Evolutionary conservation across 768 basidiomycete genomes (phyloP), one percentile per base, ranked within the genome.

Genomic region (Podaxis sp.): DNA sequence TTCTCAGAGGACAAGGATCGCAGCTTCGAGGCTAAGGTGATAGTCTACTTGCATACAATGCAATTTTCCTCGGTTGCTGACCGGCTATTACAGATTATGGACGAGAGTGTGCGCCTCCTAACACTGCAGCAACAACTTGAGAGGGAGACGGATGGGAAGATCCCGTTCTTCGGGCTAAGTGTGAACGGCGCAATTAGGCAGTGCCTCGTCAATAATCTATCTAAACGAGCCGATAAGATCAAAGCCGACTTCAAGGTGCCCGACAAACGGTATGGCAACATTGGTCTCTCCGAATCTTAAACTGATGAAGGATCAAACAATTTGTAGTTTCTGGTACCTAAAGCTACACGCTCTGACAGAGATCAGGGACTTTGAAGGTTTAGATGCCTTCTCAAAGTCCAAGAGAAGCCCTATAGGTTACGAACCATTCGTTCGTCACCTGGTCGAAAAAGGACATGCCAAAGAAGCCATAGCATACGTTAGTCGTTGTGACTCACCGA

Each of bases 331-430:
- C 76, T 99, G 95, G 95, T 91, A 94, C 76, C 70, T 94, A 66
- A 98, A 97, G 73, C 74, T 99, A 4, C 85, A 93, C 58, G 91
- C 95, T 0, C 75, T 99, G 60, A 89, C 89, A 9, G 81, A 83
- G n/a, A 78, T 84, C 22, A 81, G 87, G 63, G 94, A 97, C 73
- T 99, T 95, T 73, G 92, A 95, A 38, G 87, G 83, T 1, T 81
- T 99, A 13, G 95, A 98, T 53, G 72, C 82, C 0, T 96, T 99
- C 71, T 86, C 95, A 1, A 90, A 88, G 68, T 90, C 89, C 39
- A 95, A 86, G 75, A 85, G 93, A 67, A 94, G 91, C 73, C 96
- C 96, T 3, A 98, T 99, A 63, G 96, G 97, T 0, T 99, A 96
- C 70, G 96, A 98, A 71, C 83, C 90, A 0, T 95, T 95, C 71